phyloP scores from a whole-genome alignment of 2,329 filamentous ascomycete species.

The Diaporthe destruens region DNA sequence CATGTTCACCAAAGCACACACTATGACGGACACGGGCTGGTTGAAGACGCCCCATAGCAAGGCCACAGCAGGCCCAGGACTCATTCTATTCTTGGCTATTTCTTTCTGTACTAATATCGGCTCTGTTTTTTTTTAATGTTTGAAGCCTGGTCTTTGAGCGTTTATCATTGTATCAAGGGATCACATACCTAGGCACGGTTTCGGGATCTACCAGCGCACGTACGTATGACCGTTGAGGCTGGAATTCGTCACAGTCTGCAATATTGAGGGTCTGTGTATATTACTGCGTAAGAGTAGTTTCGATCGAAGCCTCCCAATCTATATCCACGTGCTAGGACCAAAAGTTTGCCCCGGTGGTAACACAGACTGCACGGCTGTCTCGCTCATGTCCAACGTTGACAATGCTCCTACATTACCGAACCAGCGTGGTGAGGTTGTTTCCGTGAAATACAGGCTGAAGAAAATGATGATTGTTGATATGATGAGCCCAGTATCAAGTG shows the following conservation, averaged over 20 bases:
- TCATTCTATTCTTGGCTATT: no score
- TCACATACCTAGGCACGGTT: no score
- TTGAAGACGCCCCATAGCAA: no score
- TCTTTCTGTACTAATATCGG: no score
- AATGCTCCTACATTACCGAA: slow-evolving; percentile 68
- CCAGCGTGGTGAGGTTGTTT: slow-evolving; percentile 69
- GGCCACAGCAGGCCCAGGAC: no score
- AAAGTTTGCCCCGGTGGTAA: slow-evolving; percentile 61
- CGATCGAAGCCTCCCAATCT: not conserved
- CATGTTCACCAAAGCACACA: no score
- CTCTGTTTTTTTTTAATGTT: no score
- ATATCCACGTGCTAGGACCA: slow-evolving; percentile 64
- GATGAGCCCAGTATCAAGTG: slow-evolving; percentile 76
- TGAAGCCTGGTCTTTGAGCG: no score
- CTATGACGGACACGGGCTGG: no score
- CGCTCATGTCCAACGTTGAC: slow-evolving; percentile 60
- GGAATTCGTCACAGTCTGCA: not conserved
- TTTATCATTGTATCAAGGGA: no score
- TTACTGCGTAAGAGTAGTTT: not conserved
- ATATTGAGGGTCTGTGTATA: not conserved
- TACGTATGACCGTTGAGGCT: no score
- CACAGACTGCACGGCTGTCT: slow-evolving; percentile 57
- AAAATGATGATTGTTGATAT: slow-evolving; percentile 78
- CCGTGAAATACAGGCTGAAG: slow-evolving; percentile 73
- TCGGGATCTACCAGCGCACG: no score